Evolutionary conservation across 2,329 filamentous ascomycete genomes (phyloP).

Genomic region (Epichloe hybrida): DNA sequence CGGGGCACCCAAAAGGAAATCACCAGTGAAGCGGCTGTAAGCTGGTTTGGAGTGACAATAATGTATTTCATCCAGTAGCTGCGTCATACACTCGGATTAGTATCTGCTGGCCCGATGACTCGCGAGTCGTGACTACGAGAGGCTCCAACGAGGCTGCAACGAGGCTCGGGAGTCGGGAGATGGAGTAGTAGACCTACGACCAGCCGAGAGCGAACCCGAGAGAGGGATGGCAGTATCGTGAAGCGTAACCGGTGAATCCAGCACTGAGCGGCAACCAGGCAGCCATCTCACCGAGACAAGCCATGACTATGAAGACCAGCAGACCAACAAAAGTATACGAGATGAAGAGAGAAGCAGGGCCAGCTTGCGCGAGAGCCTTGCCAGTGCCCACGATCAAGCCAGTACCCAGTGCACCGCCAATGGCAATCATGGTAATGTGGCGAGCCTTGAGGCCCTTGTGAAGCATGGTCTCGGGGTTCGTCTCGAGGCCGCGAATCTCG

Average conservation of each 20-base stretch:
- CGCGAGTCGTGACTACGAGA: no score
- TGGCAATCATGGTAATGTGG: conserved; percentile 49
- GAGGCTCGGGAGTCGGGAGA: neutral
- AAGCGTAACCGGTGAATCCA: conserved; percentile 72
- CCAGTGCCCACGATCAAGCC: conserved; percentile 60
- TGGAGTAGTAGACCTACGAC: conserved; percentile 33
- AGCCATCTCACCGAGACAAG: conserved; percentile 71
- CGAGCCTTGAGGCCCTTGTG: conserved; percentile 40
- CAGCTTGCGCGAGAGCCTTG: conserved; percentile 37
- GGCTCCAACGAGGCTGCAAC: neutral
- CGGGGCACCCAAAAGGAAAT: conserved; percentile 63
- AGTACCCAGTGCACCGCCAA: conserved; percentile 62
- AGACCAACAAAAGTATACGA: conserved; percentile 56
- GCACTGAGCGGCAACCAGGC: conserved; percentile 65
- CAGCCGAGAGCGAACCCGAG: conserved; percentile 69
- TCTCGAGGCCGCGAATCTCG: conserved; percentile 35
- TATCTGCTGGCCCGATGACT: neutral
- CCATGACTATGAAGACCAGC: conserved; percentile 72
- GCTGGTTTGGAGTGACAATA: conserved; percentile 72
- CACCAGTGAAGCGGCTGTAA: conserved; percentile 67
- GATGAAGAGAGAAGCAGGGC: conserved; percentile 56
- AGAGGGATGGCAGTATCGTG: conserved; percentile 66
- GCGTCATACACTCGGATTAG: conserved; percentile 5
- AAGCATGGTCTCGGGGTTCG: conserved; percentile 31
- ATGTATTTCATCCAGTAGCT: conserved; percentile 66